phyloP scores from a whole-genome alignment of 192 early-diverging fungal genomes.

The Glomus cerebriforme region DNA sequence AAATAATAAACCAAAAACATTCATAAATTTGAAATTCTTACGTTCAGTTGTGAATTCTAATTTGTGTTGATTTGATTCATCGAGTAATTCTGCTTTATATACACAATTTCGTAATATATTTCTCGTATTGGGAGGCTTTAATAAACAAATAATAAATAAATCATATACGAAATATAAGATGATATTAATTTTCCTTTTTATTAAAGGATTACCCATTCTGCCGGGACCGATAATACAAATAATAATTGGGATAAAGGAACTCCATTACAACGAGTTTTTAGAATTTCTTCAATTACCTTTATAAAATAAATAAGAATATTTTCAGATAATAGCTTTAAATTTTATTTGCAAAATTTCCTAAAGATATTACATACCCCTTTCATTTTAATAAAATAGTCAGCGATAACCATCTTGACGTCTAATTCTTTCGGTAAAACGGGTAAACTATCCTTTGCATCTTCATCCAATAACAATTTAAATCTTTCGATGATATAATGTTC shows the following conservation, averaged over 20 bases:
- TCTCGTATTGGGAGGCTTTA: neutral
- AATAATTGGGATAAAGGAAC: neutral
- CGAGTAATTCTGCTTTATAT: conserved; percentile 10
- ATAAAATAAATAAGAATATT: neutral
- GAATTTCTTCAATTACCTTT: neutral
- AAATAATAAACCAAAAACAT: neutral
- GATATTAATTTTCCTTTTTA: neutral
- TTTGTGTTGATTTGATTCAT: neutral
- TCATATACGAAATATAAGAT: neutral
- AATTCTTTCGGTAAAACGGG: neutral
- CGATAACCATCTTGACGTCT: conserved; percentile 1
- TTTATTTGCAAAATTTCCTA: neutral
- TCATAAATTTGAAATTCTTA: neutral
- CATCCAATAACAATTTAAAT: conserved; percentile 12
- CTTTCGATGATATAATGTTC: neutral
- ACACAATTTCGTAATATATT: conserved; percentile 15
- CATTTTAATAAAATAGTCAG: conserved; percentile 21
- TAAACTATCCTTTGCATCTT: neutral
- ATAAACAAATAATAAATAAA: neutral
- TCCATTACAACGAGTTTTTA: neutral
- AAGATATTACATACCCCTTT: neutral
- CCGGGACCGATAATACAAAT: conserved; percentile 9
- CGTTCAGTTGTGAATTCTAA: conserved; percentile 32
- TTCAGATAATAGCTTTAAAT: too few species aligned
- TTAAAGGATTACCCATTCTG: conserved; percentile 24